Base-by-base conservation (phyloP, 345 rosid genomes). In the Camelina laxa region DNA sequence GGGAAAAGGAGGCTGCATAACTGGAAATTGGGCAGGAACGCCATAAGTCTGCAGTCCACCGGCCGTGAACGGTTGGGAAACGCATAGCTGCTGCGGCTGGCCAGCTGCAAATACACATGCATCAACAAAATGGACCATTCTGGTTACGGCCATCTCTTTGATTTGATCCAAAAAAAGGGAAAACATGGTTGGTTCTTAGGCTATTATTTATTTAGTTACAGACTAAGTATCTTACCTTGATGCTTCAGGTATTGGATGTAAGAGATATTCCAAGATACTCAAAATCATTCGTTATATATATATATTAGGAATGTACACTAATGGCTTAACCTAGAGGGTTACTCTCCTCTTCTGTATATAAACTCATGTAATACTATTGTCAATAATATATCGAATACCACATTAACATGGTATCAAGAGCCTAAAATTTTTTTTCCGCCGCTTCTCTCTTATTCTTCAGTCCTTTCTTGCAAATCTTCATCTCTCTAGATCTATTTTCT, bases 201-300 rank as follows among this genome's bases (percentile, higher is more conserved):
- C 7, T 72, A 38, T n/a, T n/a, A n/a, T 49, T 31, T 19, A 27
- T 20, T 6, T 39, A 72, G 20, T 11, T 39, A 35, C 60, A 71
- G 41, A 50, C 56, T 1, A 0, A 20, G 48, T 45, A 13, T 35
- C 24, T 24, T 75, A 85, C 90, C 90, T 80, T 81, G 90, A 67
- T 80, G 88, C 75, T 88, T 88, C 10, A 84, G 82, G 75, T 74
- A 82, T 67, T 83, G n/a, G n/a, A n/a, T n/a, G n/a, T n/a, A n/a
- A n/a, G n/a, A n/a, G n/a, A n/a, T n/a, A n/a, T n/a, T n/a, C n/a
- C n/a, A n/a, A n/a, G n/a, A n/a, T n/a, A n/a, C n/a, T n/a, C n/a
- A n/a, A n/a, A n/a, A n/a, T n/a, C n/a, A n/a, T n/a, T n/a, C n/a
- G n/a, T n/a, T n/a, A n/a, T n/a, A n/a, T n/a, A n/a, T n/a, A n/a